These are phyloP conservation scores for Vanrija humicola DNA, from an alignment of 1,284 basidiomycete genomes.

Conservation along the genomic window DNA sequence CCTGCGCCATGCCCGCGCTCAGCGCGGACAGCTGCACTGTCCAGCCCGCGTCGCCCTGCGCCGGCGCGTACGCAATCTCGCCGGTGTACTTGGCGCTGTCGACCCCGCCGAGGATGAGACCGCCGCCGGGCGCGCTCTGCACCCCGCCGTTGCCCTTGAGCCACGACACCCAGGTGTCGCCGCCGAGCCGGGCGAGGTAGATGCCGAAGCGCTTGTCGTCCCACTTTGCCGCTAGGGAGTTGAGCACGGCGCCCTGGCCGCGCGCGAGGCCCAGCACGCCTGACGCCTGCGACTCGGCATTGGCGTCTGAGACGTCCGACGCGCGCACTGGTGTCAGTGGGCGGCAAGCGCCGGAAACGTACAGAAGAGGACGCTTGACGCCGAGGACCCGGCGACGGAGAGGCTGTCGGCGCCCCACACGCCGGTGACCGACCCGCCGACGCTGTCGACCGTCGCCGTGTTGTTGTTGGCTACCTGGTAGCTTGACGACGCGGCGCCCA, in stretches of 20 bases:
- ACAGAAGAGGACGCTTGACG: slow-evolving; percentile 61
- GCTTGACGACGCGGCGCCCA: slow-evolving; percentile 10
- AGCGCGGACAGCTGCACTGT: slow-evolving; percentile 52
- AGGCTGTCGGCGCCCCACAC: slow-evolving; percentile 2
- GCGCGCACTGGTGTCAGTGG: not conserved
- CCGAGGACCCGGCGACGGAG: slow-evolving; percentile 51
- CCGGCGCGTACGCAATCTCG: slow-evolving; percentile 61
- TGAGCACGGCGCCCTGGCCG: slow-evolving; percentile 62
- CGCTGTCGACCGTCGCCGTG: not conserved
- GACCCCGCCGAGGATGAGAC: not conserved
- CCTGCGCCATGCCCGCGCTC: slow-evolving; percentile 40
- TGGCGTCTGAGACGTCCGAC: not conserved
- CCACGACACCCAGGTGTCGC: not conserved
- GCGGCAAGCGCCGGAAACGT: no score
- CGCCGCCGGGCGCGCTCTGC: no score
- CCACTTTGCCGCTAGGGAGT: slow-evolving; percentile 13
- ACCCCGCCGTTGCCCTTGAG: not conserved
- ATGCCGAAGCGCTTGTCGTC: not conserved
- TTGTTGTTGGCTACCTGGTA: slow-evolving; percentile 36
- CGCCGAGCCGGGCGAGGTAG: not conserved
- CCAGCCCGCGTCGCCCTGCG: no score
- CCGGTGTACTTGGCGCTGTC: slow-evolving; percentile 60
- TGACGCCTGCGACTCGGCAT: slow-evolving; percentile 29
- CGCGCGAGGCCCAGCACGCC: slow-evolving; percentile 54
- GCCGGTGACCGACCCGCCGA: slow-evolving; percentile 31